Evolutionary conservation across 768 basidiomycete species (phyloP), one percentile per base, ranked within the genome.

Genomic region (Pseudohyphozyma bogoriensis): DNA sequence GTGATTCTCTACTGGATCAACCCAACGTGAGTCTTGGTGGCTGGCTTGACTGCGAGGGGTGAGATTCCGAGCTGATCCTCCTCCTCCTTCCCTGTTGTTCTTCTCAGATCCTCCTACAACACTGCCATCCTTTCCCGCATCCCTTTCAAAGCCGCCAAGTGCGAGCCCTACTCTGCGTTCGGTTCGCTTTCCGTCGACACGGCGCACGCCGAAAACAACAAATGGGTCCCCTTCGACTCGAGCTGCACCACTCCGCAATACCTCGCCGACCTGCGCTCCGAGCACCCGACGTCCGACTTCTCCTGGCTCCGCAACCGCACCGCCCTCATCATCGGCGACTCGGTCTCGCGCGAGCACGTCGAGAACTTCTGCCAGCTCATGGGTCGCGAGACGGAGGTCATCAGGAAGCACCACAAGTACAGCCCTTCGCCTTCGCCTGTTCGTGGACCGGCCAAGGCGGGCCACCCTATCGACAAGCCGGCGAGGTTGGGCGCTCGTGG

Each of bases 271-370:
- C 60, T 70, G 16, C 67, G 69, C 47, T 37, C 64, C 39, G 24
- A 42, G 11, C 49, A 53, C 36, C 26, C 20, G n/a, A n/a, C 44
- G 15, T 31, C 37, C 29, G 64, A 61, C 40, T 58, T 70, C n/a
- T 29, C 39, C 20, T 70, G 68, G 68, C 31, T 70, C 20, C 54
- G 54, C 29, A 67, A 67, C 60, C 56, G 56, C 32, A 70, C 69
- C 31, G 65, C 63, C 16, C 56, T 70, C 20, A 35, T 68, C n/a
- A 62, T 70, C 51, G 69, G 69, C 32, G 69, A 70, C 51, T 60
- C 60, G 28, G 66, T 70, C 54, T 68, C 68, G 56, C 58, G 69
- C 26, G 69, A 70, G 53, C 69, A 67, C 60, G 68, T 70, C 50
- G 65, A 68, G 53, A 63, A 69, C 61, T 69, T 70, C 52, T 70